phyloP scores from a whole-genome alignment of 2,329 filamentous ascomycete species.

The Neophaeococcomyces aloes region DNA sequence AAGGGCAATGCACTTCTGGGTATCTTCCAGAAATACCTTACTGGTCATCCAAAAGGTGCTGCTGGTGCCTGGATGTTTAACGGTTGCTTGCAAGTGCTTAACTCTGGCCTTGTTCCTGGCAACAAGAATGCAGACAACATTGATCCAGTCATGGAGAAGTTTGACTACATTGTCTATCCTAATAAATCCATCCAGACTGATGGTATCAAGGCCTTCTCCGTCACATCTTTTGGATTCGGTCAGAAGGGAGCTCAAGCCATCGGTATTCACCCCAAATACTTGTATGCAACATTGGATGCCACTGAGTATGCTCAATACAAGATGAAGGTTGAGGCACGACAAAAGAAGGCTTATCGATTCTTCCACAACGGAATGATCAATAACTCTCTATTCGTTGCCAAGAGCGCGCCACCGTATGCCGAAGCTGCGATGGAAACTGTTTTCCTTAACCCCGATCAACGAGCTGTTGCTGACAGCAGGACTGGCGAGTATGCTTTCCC shows the following conservation, averaged over 20 bases:
- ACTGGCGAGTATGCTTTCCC: slow-evolving; percentile 67
- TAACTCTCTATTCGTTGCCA: slow-evolving; percentile 94
- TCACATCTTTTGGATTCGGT: slow-evolving; percentile 98
- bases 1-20: slow-evolving; percentile 94
- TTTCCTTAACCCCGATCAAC: slow-evolving; percentile 86
- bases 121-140: slow-evolving; percentile 98
- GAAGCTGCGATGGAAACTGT: slow-evolving; percentile 78
- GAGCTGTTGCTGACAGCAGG: slow-evolving; percentile 79
- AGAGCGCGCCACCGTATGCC: slow-evolving; percentile 79
- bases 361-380: slow-evolving; percentile 98
- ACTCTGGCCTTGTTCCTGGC: slow-evolving; percentile 84
- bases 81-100: slow-evolving; percentile 89
- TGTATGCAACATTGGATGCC: slow-evolving; percentile 88
- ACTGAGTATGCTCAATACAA: slow-evolving; percentile 72
- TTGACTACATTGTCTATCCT: slow-evolving; percentile 95
- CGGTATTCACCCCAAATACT: slow-evolving; percentile 90
- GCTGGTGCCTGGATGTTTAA: slow-evolving; percentile 99
- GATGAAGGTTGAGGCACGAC: slow-evolving; percentile 76
- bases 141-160: slow-evolving; percentile 92
- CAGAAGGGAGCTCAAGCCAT: slow-evolving; percentile 98
- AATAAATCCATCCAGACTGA: slow-evolving; percentile 94
- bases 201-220: slow-evolving; percentile 95
- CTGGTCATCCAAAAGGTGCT: slow-evolving; percentile 97
- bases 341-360: slow-evolving; percentile 98
- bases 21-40: slow-evolving; percentile 99